phyloP scores from a whole-genome alignment of 331 rosid species.

The Prunus yedoensis region DNA sequence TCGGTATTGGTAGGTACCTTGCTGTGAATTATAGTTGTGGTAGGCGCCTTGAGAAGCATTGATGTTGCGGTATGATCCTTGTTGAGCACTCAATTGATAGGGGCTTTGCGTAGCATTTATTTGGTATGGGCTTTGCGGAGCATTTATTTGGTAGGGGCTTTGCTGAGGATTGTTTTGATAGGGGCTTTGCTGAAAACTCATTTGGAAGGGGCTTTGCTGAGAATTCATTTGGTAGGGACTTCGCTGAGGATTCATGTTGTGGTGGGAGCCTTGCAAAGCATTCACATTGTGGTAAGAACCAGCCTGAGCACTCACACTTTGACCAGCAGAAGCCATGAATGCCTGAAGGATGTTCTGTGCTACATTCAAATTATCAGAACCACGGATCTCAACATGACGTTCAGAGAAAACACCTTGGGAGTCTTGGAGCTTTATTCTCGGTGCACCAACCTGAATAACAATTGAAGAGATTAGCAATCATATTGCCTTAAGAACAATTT shows the following conservation, averaged over 20 bases:
- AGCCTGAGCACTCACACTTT: conserved; percentile 11
- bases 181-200: conserved; percentile 10
- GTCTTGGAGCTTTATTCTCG: conserved; percentile 29
- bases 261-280: conserved; percentile 19
- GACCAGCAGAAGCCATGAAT: conserved; percentile 22
- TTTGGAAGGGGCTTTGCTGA: conserved; percentile 16
- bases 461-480: background rate
- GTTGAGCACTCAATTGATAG: conserved; percentile 24
- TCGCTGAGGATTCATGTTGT: conserved; percentile 11
- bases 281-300: conserved; percentile 14
- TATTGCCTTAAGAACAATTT: background rate
- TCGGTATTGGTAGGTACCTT: conserved; percentile 27
- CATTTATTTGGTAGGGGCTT: conserved; percentile 8
- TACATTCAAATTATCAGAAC: conserved; percentile 22
- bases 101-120: conserved; percentile 29
- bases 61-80: conserved; percentile 24
- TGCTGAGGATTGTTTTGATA: conserved; percentile 7
- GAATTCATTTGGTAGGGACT: conserved; percentile 3
- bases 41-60: conserved; percentile 15
- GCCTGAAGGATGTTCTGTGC: conserved; percentile 27
- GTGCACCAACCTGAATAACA: conserved; percentile 26
- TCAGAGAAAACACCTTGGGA: conserved; percentile 13
- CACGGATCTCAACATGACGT: conserved; percentile 8
- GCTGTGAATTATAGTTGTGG: conserved; percentile 21
- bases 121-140: conserved; percentile 30